Evolutionary conservation across 164 flowering plant species (phyloP), one percentile per base, ranked within the genome.

Genomic region (Liquidambar formosana): DNA sequence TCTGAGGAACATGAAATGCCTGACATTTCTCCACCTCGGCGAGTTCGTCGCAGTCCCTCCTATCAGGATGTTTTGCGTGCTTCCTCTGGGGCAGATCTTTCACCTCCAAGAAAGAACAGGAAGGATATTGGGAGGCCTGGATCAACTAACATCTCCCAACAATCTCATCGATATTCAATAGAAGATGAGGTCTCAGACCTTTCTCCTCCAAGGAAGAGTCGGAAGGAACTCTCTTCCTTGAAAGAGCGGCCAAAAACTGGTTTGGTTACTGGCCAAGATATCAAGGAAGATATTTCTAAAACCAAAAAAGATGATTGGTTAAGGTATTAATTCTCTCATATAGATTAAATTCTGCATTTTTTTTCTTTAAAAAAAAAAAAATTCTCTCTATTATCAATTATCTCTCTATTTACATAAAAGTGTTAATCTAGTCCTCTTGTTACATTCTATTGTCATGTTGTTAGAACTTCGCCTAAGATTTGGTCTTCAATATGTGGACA

Each of bases 181-280:
- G 64, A 63, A 41, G 63, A 19, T 61, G 69, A 48, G 65, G 52
- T 58, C 25, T 58, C 41, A 15, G 90, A 84, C 63, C 85, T 87
- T 67, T 94, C 97, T 68, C 92, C 94, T 0, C 87, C 94, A 10
- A 85, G 98, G 79, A 89, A 77, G 74, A 73, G 47, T 38, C 57
- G 64, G 67, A 89, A 78, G 65, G 80, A 75, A 61, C 23, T 46
- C 13, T 26, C 75, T 15, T 38, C 78, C 8, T 27, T 38, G 41
- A 84, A 81, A 71, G 82, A 74, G 71, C 77, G n/a, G 27, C 77
- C 72, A 44, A 85, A 80, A 76, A 76, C 89, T 72, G 99, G 99
- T 63, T 73, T 95, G 69, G 67, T 95, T 61, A 75, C 81, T 51
- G 89, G 84, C 22, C 61, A 72, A 73, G 99, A 93, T 47, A 79